Conservation (phyloP, 2,329 filamentous ascomycete species). For the Talaromyces sp. region DNA sequence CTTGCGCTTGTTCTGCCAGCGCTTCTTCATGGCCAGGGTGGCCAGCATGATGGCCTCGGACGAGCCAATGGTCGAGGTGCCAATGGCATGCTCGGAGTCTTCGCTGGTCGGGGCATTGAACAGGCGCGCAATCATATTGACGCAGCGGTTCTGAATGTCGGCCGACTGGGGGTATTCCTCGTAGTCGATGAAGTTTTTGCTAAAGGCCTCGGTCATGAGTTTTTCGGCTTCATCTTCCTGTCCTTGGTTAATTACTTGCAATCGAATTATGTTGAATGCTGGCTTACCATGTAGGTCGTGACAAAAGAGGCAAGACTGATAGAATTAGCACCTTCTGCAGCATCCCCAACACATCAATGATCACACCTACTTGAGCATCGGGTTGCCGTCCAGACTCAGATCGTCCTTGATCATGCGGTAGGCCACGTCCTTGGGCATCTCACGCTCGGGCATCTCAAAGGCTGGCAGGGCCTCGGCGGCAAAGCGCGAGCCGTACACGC, state of each 20-base stretch:
- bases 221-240: constrained; percentile 92
- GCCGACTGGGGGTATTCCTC: constrained; percentile 77
- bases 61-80: constrained; percentile 82
- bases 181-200: constrained; percentile 94
- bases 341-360: background rate
- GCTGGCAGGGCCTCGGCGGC: constrained; percentile 74
- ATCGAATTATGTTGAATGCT: background rate
- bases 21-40: constrained; percentile 83
- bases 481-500: constrained; percentile 82
- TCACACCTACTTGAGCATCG: constrained; percentile 57
- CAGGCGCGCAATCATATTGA: constrained; percentile 82
- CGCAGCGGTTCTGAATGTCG: constrained; percentile 86
- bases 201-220: constrained; percentile 86
- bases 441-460: constrained; percentile 77
- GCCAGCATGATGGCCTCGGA: constrained; percentile 60
- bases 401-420: constrained; percentile 97
- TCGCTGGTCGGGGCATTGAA: constrained; percentile 67
- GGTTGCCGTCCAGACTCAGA: constrained; percentile 83
- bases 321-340: background rate
- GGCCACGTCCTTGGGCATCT: constrained; percentile 90
- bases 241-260: background rate
- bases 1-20: constrained; percentile 81
- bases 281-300: constrained; percentile 83
- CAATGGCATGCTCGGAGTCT: constrained; percentile 61
- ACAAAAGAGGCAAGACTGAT: constrained; percentile 82